Evolutionary conservation across 1,284 basidiomycete species (phyloP).

Genomic region (Rhodotorula sp.): DNA sequence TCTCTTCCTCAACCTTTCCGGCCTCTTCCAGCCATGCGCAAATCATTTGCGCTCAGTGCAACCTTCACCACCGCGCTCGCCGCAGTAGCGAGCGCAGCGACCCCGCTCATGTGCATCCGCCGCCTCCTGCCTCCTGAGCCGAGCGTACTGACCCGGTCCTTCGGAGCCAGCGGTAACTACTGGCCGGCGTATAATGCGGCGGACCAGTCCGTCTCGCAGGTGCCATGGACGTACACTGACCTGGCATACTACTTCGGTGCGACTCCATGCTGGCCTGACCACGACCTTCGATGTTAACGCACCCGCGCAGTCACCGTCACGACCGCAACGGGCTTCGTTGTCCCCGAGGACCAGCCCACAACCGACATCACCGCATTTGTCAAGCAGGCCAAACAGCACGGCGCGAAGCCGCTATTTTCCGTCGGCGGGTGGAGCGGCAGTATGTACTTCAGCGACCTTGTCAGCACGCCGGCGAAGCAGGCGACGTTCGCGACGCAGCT

Average conservation of each 20-base stretch:
- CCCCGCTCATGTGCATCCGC: slow-evolving; percentile 7
- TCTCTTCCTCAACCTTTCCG: too few relatives aligned
- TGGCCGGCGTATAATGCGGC: slow-evolving; percentile 28
- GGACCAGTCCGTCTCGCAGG: background rate
- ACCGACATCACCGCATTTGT: slow-evolving; percentile 23
- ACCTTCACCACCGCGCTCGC: background rate
- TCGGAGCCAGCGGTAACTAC: slow-evolving; percentile 15
- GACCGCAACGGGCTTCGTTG: slow-evolving; percentile 17
- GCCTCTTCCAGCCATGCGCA: background rate
- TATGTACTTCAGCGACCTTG: slow-evolving; percentile 68
- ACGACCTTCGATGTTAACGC: too few relatives aligned
- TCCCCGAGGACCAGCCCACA: slow-evolving; percentile 15
- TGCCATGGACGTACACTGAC: slow-evolving; percentile 2
- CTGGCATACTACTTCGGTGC: slow-evolving; percentile 34
- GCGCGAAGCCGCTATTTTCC: slow-evolving; percentile 23
- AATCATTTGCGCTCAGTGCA: background rate
- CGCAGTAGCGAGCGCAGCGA: background rate
- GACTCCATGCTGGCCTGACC: too few relatives aligned
- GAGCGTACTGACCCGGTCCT: background rate
- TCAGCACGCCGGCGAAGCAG: slow-evolving; percentile 59
- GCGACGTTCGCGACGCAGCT: slow-evolving; percentile 65
- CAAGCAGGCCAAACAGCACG: slow-evolving; percentile 11
- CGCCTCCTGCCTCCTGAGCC: background rate
- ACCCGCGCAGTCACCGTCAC: slow-evolving; percentile 19
- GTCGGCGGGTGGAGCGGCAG: slow-evolving; percentile 39